Evolutionary conservation across 352 stramenopile species (phyloP), one percentile per base, ranked within the genome.

Genomic region (Pythium pyrilobum): DNA sequence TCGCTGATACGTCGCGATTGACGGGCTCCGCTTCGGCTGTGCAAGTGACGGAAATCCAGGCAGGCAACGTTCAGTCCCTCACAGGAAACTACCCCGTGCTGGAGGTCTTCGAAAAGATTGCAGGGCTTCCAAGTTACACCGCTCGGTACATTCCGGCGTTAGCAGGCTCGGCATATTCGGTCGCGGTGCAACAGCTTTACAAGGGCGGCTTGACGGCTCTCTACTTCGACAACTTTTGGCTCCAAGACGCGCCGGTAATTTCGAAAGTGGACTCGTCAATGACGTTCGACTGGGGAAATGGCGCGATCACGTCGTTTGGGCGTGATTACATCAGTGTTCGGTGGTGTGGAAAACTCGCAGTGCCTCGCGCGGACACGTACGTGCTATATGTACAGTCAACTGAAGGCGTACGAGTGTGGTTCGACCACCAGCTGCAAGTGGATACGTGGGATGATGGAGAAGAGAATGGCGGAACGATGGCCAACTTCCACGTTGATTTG

Each of bases 221-320:
- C 4, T 98, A 98, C 64, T 99, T 93, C 56, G 95, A 98, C 56
- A 98, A 98, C 57, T 96, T 92, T 61, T 99, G 95, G 94, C 67
- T 98, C 15, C 78, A 97, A 53, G 95, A 96, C 38, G 71, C 77
- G 5, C 89, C 95, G 9, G 84, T 89, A n/a, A 74, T 98, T 21
- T 66, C 82, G 15, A 67, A 85, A 36, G 71, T 98, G 3, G 95
- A 98, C 53, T 43, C 81, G 12, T 72, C 71, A 25, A 66, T 98
- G 24, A 61, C 85, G 15, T 97, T 97, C 50, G 70, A 95, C 62
- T 97, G 87, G 86, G 94, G 93, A 11, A 84, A 82, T n/a, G 74
- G 77, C 16, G 54, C 87, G 24, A 92, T 99, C 46, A 98, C 95
- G 4, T 74, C 83, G 25, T 98, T 95, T 55, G 91, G 90, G 5